Conservation (phyloP, 305 asterid genomes). For the Rubia balearica region DNA sequence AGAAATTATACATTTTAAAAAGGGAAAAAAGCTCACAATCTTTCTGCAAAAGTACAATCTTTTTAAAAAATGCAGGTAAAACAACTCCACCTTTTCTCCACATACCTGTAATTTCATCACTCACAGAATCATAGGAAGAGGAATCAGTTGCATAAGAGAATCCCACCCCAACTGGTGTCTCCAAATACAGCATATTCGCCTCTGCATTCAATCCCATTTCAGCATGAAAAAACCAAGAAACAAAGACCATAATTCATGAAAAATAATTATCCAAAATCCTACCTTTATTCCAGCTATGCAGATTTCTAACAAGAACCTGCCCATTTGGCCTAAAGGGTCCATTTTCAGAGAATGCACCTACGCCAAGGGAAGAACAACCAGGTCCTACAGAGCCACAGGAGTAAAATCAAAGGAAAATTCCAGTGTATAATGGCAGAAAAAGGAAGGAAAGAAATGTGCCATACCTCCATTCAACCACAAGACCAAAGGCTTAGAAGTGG, state of each 20-base stretch:
- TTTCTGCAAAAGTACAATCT: slow-evolving; percentile 1
- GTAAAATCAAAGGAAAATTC: neutral
- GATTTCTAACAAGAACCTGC: slow-evolving; percentile 37
- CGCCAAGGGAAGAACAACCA: slow-evolving; percentile 67
- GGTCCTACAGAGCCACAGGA: slow-evolving; percentile 37
- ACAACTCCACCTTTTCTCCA: neutral
- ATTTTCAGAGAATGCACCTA: slow-evolving; percentile 67
- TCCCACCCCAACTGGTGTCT: slow-evolving; percentile 63
- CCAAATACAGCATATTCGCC: slow-evolving; percentile 62
- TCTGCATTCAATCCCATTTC: slow-evolving; percentile 26
- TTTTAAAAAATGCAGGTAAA: neutral
- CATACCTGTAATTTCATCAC: slow-evolving; percentile 50
- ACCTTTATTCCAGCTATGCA: slow-evolving; percentile 66
- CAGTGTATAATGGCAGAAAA: neutral
- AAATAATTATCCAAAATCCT: neutral
- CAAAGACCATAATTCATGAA: neutral
- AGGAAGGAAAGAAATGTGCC: neutral
- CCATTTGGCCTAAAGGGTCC: slow-evolving; percentile 65
- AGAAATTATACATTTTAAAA: neutral
- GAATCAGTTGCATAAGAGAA: slow-evolving; percentile 47
- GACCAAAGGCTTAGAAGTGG: slow-evolving; percentile 54
- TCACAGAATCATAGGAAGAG: slow-evolving; percentile 38
- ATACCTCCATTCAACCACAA: slow-evolving; percentile 74
- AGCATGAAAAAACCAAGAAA: slow-evolving; percentile 2
- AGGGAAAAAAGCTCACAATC: slow-evolving; percentile 11